phyloP scores from a whole-genome alignment of 306 rosid genomes.

The Medicago arabica region DNA sequence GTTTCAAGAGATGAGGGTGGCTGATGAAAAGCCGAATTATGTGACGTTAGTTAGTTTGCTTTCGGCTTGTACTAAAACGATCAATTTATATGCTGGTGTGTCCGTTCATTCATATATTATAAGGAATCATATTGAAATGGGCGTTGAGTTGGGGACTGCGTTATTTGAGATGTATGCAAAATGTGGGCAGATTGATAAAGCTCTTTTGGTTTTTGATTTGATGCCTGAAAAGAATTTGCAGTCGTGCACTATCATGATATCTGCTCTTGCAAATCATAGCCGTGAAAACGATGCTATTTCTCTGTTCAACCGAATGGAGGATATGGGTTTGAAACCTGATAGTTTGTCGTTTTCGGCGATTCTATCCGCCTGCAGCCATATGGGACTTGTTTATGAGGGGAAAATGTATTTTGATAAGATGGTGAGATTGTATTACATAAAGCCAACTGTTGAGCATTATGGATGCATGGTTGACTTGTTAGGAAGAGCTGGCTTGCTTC shows the following conservation, averaged over 20 bases:
- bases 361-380: constrained; percentile 76
- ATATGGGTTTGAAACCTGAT: constrained; percentile 54
- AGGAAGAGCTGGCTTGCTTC: constrained; percentile 68
- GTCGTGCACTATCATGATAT: constrained; percentile 71
- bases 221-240: constrained; percentile 59
- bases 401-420: constrained; percentile 59
- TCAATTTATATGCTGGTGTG: constrained; percentile 46
- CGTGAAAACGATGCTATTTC: constrained; percentile 48
- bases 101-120: constrained; percentile 57
- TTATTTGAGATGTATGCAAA: constrained; percentile 64
- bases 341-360: constrained; percentile 59
- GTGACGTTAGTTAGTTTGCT: constrained; percentile 66
- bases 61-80: constrained; percentile 54
- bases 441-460: constrained; percentile 65
- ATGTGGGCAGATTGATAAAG: constrained; percentile 56
- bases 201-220: constrained; percentile 51
- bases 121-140: constrained; percentile 41
- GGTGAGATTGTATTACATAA: constrained; percentile 53
- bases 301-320: constrained; percentile 55
- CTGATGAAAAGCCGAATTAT: constrained; percentile 50
- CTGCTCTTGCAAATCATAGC: constrained; percentile 67
- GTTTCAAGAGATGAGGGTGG: constrained; percentile 50
- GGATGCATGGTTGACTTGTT: constrained; percentile 76
- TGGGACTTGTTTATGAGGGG: constrained; percentile 64
- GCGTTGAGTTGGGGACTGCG: constrained; percentile 63